Base-by-base conservation (phyloP, 768 basidiomycete species). In the Polyporus arcularius region DNA sequence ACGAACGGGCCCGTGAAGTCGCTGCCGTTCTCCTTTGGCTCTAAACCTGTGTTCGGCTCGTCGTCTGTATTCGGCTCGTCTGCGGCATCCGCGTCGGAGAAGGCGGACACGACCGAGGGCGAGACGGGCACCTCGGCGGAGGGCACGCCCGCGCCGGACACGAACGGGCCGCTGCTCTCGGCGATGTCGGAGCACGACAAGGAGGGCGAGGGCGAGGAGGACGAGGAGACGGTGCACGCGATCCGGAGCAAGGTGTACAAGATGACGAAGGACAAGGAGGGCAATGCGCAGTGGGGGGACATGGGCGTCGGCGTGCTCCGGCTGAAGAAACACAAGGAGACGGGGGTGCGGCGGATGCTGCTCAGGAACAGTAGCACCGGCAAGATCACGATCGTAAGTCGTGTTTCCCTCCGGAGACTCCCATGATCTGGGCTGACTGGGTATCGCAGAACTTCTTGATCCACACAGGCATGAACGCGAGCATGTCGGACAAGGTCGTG, bases 161-260 rank as follows among this genome's bases (percentile, higher is more conserved):
- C 46, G 10, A 28, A 26, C 51, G 62, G 61, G 60, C 58, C 67
- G 59, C 63, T 68, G 52, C 57, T 65, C 40, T 56, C 64, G 14
- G 45, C 51, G 31, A 47, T 61, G 5, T 67, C 65, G 4, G 45
- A 64, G 38, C 84, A 88, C 62, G 89, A 90, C 64, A 78, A 77
- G 55, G 89, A 90, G 61, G 90, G 92, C 11, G 87, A 87, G 67
- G 92, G 92, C 31, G 92, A 94, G 74, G 89, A 94, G 70, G 80
- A 87, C 42, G 92, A 94, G 68, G 85, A 85, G 60, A 92, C 89
- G 4, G 74, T 75, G 31, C 79, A 89, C 70, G 73, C 76, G 47
- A 77, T 84, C 50, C 84, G 79, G 70, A 73, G 83, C 50, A 92
- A 89, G 71, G 85, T 86, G 28, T 90, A 77, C 69, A 82, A 80